Evolutionary conservation across 352 stramenopile species (phyloP).

Genomic region (Globisporangium cylindrosporum): DNA sequence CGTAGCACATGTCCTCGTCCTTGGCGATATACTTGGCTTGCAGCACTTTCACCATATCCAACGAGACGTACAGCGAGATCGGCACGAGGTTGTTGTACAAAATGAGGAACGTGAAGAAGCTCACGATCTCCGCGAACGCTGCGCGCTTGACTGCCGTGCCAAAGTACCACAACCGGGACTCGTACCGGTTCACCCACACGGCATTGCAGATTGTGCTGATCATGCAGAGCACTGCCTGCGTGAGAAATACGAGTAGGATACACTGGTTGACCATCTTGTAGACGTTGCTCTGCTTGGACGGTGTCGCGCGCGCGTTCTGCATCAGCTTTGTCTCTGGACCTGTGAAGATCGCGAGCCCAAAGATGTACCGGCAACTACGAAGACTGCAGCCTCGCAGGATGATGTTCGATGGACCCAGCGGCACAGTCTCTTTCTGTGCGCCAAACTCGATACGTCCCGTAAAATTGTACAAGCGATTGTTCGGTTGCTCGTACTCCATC

Average conservation of each 20-base stretch:
- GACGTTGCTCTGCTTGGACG: constrained; percentile 73
- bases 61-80: constrained; percentile 96
- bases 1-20: constrained; percentile 81
- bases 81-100: constrained; percentile 97
- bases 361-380: constrained; percentile 53
- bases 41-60: constrained; percentile 92
- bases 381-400: constrained; percentile 82
- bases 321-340: constrained; percentile 88
- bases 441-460: constrained; percentile 46
- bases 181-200: constrained; percentile 42
- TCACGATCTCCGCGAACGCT: constrained; percentile 51
- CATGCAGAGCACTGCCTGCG: constrained; percentile 52
- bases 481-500: constrained; percentile 77
- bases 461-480: constrained; percentile 78
- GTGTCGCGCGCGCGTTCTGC: constrained; percentile 63
- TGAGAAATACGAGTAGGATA: constrained; percentile 69
- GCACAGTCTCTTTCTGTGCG: constrained; percentile 29
- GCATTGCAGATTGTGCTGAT: constrained; percentile 64
- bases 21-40: constrained; percentile 68
- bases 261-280: constrained; percentile 69
- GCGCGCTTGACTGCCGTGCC: constrained; percentile 16
- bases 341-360: constrained; percentile 87
- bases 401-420: constrained; percentile 69
- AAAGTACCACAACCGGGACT: constrained; percentile 50
- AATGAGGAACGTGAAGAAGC: constrained; percentile 94